phyloP scores from a whole-genome alignment of 305 asterid genomes.

The Stenogyne calaminthoides region DNA sequence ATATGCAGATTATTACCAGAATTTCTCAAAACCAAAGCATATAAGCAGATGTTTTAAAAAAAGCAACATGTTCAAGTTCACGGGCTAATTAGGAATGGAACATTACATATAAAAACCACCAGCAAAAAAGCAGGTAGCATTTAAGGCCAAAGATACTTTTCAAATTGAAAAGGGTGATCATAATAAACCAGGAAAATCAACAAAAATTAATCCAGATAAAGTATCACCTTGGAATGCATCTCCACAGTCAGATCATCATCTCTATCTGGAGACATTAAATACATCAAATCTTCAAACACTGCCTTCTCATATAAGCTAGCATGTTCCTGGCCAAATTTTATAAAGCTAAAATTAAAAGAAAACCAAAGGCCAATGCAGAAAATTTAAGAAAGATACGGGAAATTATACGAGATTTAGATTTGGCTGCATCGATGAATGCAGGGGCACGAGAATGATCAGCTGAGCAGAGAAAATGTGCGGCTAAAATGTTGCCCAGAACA shows the following conservation, averaged over 20 bases:
- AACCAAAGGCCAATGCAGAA: background rate
- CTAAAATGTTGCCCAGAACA: conserved; percentile 87
- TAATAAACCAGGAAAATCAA: background rate
- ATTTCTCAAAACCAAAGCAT: conserved; percentile 19
- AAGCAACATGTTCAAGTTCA: background rate
- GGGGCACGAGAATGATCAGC: conserved; percentile 52
- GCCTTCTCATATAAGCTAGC: conserved; percentile 78
- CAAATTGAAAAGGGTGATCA: background rate
- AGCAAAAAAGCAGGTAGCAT: background rate
- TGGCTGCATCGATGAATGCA: conserved; percentile 62
- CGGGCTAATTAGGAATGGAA: background rate
- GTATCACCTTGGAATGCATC: conserved; percentile 66
- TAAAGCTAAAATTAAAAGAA: conserved; percentile 1
- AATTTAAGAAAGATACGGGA: background rate
- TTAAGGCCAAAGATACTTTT: background rate
- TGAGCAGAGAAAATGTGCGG: conserved; percentile 69
- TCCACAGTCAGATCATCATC: conserved; percentile 86
- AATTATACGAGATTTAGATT: conserved; percentile 63
- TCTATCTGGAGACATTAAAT: conserved; percentile 64
- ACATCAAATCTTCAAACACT: conserved; percentile 55
- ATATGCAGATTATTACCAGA: conserved; percentile 18
- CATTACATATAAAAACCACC: background rate
- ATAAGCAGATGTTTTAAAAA: background rate
- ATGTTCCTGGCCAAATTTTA: conserved; percentile 51
- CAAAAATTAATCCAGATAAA: conserved; percentile 5